These are phyloP conservation scores for Colletotrichum abscissum DNA, from an alignment of 2,329 filamentous ascomycete genomes.

Conservation along the genomic window DNA sequence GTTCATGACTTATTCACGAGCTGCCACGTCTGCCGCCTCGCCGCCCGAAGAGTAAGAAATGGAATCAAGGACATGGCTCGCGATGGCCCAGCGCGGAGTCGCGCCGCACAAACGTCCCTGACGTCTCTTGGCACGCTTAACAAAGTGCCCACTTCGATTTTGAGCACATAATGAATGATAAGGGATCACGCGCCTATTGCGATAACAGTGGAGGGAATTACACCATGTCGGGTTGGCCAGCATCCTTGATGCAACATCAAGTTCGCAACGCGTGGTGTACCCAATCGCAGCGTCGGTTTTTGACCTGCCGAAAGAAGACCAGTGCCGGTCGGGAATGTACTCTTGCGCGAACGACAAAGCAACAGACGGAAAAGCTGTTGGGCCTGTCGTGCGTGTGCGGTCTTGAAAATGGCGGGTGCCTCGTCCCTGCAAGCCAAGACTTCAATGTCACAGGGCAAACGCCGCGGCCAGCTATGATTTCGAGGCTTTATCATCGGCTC, in stretches of 20 bases:
- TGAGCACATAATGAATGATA: not conserved
- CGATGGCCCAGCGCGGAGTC: not conserved
- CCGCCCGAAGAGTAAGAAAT: not conserved
- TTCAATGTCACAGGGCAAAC: not conserved
- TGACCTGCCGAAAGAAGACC: slow-evolving; percentile 28
- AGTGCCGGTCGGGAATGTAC: not conserved
- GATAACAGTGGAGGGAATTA: slow-evolving; percentile 14
- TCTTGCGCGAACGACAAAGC: slow-evolving; percentile 3
- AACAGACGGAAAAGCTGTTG: not conserved
- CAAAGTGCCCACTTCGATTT: not conserved
- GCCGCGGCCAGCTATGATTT: not conserved
- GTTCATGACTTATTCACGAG: not conserved
- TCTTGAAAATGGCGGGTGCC: not conserved
- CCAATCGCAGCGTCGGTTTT: not conserved
- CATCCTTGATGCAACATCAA: not conserved
- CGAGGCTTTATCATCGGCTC: not conserved
- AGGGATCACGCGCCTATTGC: slow-evolving; percentile 14
- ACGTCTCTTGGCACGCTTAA: slow-evolving; percentile 19
- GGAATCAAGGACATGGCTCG: not conserved
- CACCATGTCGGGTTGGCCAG: slow-evolving; percentile 1
- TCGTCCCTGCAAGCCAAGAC: slow-evolving; percentile 12
- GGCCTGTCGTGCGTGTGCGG: not conserved
- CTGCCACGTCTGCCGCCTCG: not conserved
- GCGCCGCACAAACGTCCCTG: slow-evolving; percentile 19
- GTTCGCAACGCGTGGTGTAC: not conserved